Evolutionary conservation across 2,329 filamentous ascomycete species (phyloP), one percentile per base, ranked within the genome.

Genomic region (Periglandula ipomoeae): DNA sequence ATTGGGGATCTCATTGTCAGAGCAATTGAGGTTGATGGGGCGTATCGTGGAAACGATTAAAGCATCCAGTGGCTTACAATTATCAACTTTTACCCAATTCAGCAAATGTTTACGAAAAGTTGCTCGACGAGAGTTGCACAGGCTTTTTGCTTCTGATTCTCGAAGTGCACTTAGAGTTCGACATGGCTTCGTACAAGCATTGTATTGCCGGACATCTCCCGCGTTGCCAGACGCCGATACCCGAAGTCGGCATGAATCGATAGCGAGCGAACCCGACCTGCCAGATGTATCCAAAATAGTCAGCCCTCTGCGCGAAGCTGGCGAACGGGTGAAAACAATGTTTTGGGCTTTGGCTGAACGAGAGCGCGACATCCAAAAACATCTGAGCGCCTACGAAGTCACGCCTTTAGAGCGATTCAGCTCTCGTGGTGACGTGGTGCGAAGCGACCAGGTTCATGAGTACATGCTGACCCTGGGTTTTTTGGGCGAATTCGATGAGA

Each of bases 391-490:
- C 4, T 52, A 52, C n/a, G 50, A 58, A 6, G 48, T 66, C n/a
- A 52, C 61, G 10, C 54, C 56, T 6, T 53, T 67, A n/a, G 66
- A 68, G 9, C 54, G 56, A 9, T 62, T 68, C 60, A 55, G 57
- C 37, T 57, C 57, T 24, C 58, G 67, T 7, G 55, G 51, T 46
- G 67, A 69, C 49, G 59, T 61, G 2, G 60, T 66, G 35, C 55
- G 58, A 49, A 63, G 61, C 5, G 55, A 59, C 80, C 54, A 65
- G 13, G 64, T 58, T 1, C 78, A 85, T 55, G 67, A 70, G 2
- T 85, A 86, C 59, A 73, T 89, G 60, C 73, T 81, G 42, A 73
- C 78, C 1, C 67, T 89, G 20, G 84, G 78, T 1, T 73, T 76
- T 46, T 62, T 81, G n/a, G 75, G 74, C 32, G 79, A 87, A 54